Evolutionary conservation across 257 asterid species (phyloP).

Genomic region (Forsythia suspensa): DNA sequence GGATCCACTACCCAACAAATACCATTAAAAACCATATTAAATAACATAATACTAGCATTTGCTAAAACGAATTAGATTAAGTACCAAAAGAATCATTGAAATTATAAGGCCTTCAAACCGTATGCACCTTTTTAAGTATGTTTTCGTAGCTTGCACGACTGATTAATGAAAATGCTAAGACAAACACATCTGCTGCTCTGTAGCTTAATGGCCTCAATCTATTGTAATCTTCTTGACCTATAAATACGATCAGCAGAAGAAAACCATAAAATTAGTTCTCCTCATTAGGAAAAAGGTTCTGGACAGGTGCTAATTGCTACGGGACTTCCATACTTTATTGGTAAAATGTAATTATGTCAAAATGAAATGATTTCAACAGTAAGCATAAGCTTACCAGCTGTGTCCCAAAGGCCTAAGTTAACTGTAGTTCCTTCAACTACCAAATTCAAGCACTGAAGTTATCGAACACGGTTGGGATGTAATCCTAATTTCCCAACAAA

Average conservation of each 20-base stretch:
- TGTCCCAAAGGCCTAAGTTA: conserved; percentile 94
- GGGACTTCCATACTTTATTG: no score
- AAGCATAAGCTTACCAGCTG: conserved; percentile 61
- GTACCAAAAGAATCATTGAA: not conserved
- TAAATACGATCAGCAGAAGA: conserved; percentile 22
- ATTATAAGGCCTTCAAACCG: not conserved
- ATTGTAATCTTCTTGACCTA: conserved; percentile 97
- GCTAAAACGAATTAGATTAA: not conserved
- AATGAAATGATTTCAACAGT: conserved; percentile 10
- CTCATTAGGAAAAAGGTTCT: no score
- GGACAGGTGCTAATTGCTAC: no score
- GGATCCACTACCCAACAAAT: conserved; percentile 75
- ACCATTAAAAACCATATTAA: conserved; percentile 12
- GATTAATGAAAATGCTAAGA: conserved; percentile 82
- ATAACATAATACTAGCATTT: not conserved
- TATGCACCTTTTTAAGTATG: conserved; percentile 73
- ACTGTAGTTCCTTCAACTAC: conserved; percentile 92
- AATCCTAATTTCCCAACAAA: conserved; percentile 42
- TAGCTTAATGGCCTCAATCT: conserved; percentile 96
- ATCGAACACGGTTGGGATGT: conserved; percentile 86
- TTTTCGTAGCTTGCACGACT: conserved; percentile 98
- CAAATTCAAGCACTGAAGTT: conserved; percentile 98
- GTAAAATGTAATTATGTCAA: not conserved
- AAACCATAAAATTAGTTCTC: not conserved
- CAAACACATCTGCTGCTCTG: conserved; percentile 93